Conservation (phyloP, 2,329 filamentous ascomycete species). For the Scortechinia acanthostroma region DNA sequence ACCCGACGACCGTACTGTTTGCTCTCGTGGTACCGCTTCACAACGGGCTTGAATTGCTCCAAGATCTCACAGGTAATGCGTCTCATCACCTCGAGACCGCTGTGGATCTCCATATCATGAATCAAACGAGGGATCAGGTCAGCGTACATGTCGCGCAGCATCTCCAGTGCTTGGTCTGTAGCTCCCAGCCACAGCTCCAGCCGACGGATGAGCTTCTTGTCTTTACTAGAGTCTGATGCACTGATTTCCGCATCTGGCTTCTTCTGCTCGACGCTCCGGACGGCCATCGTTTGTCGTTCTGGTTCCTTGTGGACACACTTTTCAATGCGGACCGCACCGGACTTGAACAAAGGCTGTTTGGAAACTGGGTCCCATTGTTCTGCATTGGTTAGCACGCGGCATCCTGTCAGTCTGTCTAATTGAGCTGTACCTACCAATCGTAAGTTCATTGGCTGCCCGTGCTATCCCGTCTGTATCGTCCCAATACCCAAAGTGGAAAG, state of each 20-base stretch:
- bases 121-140: slow-evolving; percentile 13
- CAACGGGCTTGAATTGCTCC: slow-evolving; percentile 10
- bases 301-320: slow-evolving; percentile 12
- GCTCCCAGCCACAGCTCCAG: slow-evolving; percentile 21
- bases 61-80: slow-evolving; percentile 12
- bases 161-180: slow-evolving; percentile 14
- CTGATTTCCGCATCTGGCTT: slow-evolving; percentile 6
- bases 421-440: slow-evolving; percentile 13
- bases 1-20: slow-evolving; percentile 10
- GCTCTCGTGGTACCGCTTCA: slow-evolving; percentile 15
- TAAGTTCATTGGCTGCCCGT: slow-evolving; percentile 24
- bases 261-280: slow-evolving; percentile 7
- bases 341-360: slow-evolving; percentile 26
- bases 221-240: no score
- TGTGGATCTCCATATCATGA: slow-evolving; percentile 17
- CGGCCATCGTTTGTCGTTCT: slow-evolving; percentile 14
- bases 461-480: slow-evolving; percentile 19
- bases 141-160: slow-evolving; percentile 13
- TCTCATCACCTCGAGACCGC: slow-evolving; percentile 15
- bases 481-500: slow-evolving; percentile 27
- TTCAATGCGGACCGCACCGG: slow-evolving; percentile 20
- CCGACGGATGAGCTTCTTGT: slow-evolving; percentile 9
- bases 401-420: background rate
- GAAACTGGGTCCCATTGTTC: slow-evolving; percentile 20
- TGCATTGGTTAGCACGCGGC: slow-evolving; percentile 4